Conservation (phyloP, 768 basidiomycete genomes). For the Auriscalpium orientale region DNA sequence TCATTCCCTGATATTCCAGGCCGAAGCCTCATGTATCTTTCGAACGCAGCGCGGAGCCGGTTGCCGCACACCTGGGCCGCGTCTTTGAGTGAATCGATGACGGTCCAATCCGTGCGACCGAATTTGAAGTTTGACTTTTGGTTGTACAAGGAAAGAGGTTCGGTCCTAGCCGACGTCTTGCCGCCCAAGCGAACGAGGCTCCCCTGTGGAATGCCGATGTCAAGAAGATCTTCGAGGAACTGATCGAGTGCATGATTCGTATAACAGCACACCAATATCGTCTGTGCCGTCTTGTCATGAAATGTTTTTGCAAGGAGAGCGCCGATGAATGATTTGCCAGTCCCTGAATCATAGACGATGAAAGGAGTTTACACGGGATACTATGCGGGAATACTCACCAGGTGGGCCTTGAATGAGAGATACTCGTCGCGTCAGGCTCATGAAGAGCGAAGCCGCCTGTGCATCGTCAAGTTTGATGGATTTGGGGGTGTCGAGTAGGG, state of each 20-base stretch:
- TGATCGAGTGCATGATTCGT: conserved; percentile 74
- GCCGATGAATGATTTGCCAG: conserved; percentile 70
- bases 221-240: conserved; percentile 54
- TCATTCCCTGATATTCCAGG: conserved; percentile 9
- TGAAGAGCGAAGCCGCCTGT: conserved; percentile 38
- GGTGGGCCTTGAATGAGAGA: conserved; percentile 68
- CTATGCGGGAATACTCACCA: conserved; percentile 31
- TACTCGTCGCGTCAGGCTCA: conserved; percentile 47
- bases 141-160: conserved; percentile 35
- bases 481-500: conserved; percentile 29
- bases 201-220: conserved; percentile 43
- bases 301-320: conserved; percentile 56
- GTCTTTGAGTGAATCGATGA: conserved; percentile 34
- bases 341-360: conserved; percentile 35
- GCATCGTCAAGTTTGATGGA: conserved; percentile 43
- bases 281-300: conserved; percentile 38
- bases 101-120: conserved; percentile 29
- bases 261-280: conserved; percentile 62
- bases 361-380: neutral
- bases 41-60: conserved; percentile 25
- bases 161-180: conserved; percentile 43
- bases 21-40: conserved; percentile 14
- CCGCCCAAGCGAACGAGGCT: conserved; percentile 53
- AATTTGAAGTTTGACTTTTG: conserved; percentile 25
- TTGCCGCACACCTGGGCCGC: conserved; percentile 4